Evolutionary conservation across 1,139 yeast species (phyloP).

Genomic region (Kodamaea suecica): DNA sequence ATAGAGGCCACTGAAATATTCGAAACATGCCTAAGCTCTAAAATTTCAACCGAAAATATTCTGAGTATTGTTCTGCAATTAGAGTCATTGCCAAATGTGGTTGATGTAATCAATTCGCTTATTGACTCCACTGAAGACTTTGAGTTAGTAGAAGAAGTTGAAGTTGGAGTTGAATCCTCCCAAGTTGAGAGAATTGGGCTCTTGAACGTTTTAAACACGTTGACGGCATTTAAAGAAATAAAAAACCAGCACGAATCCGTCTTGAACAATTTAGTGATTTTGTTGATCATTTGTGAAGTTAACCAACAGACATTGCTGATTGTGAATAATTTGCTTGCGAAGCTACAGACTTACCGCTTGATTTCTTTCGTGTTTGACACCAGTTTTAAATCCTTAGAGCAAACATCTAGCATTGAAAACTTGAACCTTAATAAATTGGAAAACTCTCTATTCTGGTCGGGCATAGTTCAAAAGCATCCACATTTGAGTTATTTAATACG

Average conservation of each 20-base stretch:
- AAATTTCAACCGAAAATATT: slow-evolving; percentile 25
- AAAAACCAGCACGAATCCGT: slow-evolving; percentile 25
- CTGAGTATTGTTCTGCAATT: slow-evolving; percentile 20
- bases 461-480: slow-evolving; percentile 21
- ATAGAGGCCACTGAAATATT: slow-evolving; percentile 22
- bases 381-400: slow-evolving; percentile 16
- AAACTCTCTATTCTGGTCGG: slow-evolving; percentile 29
- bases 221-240: slow-evolving; percentile 27
- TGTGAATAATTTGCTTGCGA: slow-evolving; percentile 25
- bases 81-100: slow-evolving; percentile 24
- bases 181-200: slow-evolving; percentile 12
- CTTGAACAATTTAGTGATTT: slow-evolving; percentile 26
- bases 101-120: slow-evolving; percentile 25
- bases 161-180: slow-evolving; percentile 4
- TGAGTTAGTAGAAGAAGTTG: slow-evolving; percentile 7
- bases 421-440: slow-evolving; percentile 17
- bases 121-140: slow-evolving; percentile 17
- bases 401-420: slow-evolving; percentile 11
- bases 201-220: slow-evolving; percentile 23
- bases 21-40: slow-evolving; percentile 21
- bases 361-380: slow-evolving; percentile 29
- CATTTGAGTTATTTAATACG: slow-evolving; percentile 21
- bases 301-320: slow-evolving; percentile 26
- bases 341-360: slow-evolving; percentile 24
- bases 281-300: slow-evolving; percentile 36